These are phyloP conservation scores for Trichoderma asperellum DNA, from an alignment of 2,329 filamentous ascomycete species.

Conservation along the genomic window DNA sequence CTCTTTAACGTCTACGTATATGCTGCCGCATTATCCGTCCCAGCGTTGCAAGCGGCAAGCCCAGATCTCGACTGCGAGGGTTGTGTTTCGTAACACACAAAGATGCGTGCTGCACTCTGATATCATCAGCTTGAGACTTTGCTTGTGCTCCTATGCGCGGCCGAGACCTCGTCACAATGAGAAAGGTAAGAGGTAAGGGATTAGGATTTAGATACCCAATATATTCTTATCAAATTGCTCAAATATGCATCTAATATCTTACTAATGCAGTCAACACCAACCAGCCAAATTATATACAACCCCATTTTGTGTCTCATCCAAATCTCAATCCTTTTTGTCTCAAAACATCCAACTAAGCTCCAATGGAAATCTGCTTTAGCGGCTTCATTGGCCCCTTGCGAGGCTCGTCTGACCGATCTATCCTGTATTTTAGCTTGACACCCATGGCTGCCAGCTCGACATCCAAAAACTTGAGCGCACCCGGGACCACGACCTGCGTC, in stretches of 20 bases:
- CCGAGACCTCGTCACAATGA: background rate
- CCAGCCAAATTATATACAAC: conserved; percentile 20
- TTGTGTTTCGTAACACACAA: background rate
- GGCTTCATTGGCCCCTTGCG: conserved; percentile 56
- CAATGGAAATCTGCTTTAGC: conserved; percentile 34
- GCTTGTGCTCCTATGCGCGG: background rate
- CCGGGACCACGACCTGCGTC: conserved; percentile 88
- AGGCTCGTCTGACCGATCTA: conserved; percentile 67
- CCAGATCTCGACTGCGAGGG: background rate
- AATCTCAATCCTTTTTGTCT: background rate
- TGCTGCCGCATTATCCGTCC: conserved; percentile 2
- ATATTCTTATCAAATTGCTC: conserved; percentile 13
- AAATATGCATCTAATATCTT: conserved; percentile 18
- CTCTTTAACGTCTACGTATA: background rate
- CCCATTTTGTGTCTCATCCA: conserved; percentile 11
- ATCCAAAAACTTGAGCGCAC: conserved; percentile 89
- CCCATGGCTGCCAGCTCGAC: conserved; percentile 97
- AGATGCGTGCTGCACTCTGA: background rate
- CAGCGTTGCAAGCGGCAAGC: background rate
- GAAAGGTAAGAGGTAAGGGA: background rate
- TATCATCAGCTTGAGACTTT: background rate
- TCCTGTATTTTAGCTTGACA: conserved; percentile 83
- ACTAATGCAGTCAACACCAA: conserved; percentile 13
- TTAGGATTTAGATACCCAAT: background rate
- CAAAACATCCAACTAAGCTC: conserved; percentile 8